Percentiles rank a stretch among this genome's conserved stretches.
These are phyloP conservation scores for Flaveria bidentis DNA, from an alignment of 129 eudicot species.

Conservation along the genomic window DNA sequence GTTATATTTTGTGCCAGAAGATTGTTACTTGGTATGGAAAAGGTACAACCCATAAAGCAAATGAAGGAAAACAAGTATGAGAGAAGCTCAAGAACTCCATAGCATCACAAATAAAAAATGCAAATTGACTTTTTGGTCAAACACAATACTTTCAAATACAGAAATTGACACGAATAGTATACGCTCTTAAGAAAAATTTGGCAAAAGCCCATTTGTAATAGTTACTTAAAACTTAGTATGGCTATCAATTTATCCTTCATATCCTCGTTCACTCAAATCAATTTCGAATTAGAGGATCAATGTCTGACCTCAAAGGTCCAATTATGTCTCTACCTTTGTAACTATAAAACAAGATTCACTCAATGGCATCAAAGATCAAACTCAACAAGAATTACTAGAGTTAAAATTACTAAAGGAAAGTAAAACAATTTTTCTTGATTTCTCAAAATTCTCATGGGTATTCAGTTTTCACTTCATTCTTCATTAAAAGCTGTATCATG, in stretches of 20 bases:
- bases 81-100: conserved; percentile 18
- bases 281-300: background rate
- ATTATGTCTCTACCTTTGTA: background rate
- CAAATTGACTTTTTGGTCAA: conserved; percentile 5
- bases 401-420: background rate
- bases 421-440: background rate
- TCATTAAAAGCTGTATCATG: conserved; percentile 17
- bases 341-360: background rate
- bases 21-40: conserved; percentile 19
- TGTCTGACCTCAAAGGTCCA: conserved; percentile 22
- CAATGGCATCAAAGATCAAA: background rate
- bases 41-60: conserved; percentile 20
- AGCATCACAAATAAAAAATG: conserved; percentile 8
- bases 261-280: conserved; percentile 9
- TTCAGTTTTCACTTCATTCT: background rate
- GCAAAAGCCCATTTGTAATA: conserved; percentile 8
- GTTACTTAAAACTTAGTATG: background rate
- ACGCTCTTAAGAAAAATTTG: background rate
- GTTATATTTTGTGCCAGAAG: conserved; percentile 13
- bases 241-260: background rate
- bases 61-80: conserved; percentile 13
- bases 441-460: background rate
- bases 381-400: background rate
- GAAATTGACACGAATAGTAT: background rate
- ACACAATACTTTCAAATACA: background rate